A percentile compares a stretch with the other conserved stretches of the same genome.
Conservation (phyloP, 2,329 filamentous ascomycete genomes). For the Fusarium solani-melongenae region DNA sequence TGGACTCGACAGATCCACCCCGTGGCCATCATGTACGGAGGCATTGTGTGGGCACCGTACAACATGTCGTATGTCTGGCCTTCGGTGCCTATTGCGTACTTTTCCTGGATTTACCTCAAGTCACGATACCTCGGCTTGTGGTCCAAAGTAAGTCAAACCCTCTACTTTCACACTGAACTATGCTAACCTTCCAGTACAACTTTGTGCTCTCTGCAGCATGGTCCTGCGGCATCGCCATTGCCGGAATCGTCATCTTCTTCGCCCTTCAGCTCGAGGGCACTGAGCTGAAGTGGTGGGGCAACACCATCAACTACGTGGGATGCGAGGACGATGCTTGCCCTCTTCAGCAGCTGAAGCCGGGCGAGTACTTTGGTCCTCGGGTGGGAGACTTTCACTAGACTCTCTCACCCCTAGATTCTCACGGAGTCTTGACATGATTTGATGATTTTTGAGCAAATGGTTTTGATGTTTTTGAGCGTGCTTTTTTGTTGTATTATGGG, state of each 20-base stretch:
- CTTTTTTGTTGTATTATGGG: constrained; percentile 33
- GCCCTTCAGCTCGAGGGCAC: constrained; percentile 53
- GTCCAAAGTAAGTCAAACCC: constrained; percentile 51
- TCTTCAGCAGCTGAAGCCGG: constrained; percentile 36
- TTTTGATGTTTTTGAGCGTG: constrained; percentile 39
- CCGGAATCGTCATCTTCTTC: constrained; percentile 62
- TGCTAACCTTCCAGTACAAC: constrained; percentile 51
- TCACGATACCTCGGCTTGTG: constrained; percentile 59
- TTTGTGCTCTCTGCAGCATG: constrained; percentile 61
- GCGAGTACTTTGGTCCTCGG: constrained; percentile 48
- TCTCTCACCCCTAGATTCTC: neutral
- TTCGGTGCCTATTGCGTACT: constrained; percentile 58
- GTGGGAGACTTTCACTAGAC: constrained; percentile 32
- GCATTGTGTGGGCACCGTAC: constrained; percentile 56
- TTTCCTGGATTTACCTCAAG: constrained; percentile 61
- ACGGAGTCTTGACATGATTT: constrained; percentile 13
- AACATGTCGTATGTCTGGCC: constrained; percentile 60
- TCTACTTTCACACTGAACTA: constrained; percentile 2
- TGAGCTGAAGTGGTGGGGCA: constrained; percentile 59
- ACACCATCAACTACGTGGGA: constrained; percentile 42
- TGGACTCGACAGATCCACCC: constrained; percentile 55
- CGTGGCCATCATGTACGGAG: constrained; percentile 55
- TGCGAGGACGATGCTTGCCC: constrained; percentile 44
- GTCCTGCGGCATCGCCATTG: constrained; percentile 57
- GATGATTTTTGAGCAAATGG: constrained; percentile 39